Conservation (phyloP, 345 rosid species). For the Eucalyptus pumila region DNA sequence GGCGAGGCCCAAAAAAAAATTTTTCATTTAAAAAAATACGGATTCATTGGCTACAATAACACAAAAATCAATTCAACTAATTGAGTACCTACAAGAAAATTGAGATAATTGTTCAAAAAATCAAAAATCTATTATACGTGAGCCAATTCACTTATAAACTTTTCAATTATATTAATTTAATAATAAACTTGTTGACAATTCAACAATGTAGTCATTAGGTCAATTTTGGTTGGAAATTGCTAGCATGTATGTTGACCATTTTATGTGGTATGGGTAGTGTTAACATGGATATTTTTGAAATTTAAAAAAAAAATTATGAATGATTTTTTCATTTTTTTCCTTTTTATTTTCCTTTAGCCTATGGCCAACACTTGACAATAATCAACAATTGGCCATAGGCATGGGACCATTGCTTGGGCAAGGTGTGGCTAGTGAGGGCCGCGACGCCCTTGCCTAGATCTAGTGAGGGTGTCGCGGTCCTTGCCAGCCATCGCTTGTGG, state of each 20-base stretch:
- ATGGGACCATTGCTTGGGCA: background rate
- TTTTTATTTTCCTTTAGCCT: background rate
- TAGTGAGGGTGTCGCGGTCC: background rate
- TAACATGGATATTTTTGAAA: background rate
- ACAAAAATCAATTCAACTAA: too few species aligned
- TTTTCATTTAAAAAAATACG: background rate
- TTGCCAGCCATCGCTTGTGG: too few species aligned
- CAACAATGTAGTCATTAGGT: background rate
- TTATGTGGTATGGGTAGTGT: background rate
- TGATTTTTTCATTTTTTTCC: background rate
- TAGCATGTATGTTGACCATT: too few species aligned
- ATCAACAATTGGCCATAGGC: background rate
- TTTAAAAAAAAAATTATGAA: background rate
- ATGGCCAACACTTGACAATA: background rate
- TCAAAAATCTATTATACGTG: background rate
- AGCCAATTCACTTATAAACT: background rate
- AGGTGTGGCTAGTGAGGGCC: background rate
- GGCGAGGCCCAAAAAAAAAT: background rate
- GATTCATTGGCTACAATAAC: background rate
- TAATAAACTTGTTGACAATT: background rate
- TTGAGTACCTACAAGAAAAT: background rate
- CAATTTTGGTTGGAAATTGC: rapidly evolving
- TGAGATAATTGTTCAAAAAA: too few species aligned
- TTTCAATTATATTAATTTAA: background rate
- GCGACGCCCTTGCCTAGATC: background rate